Base-by-base conservation (phyloP, 352 stramenopile genomes). In the Phytophthora rubi region DNA sequence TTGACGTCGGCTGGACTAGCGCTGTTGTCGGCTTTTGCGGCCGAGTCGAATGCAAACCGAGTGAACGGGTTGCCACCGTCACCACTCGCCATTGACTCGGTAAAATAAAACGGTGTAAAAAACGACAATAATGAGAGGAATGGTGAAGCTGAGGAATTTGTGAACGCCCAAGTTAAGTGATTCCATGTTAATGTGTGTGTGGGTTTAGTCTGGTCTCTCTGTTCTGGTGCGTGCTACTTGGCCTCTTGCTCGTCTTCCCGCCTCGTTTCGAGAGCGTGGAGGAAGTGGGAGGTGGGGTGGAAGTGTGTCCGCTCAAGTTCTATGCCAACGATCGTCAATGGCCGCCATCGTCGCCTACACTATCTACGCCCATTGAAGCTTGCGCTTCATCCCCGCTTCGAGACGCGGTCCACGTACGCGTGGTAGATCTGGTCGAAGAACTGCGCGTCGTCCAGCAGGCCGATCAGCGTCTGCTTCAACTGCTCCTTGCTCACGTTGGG, bases 371-470 rank as follows among this genome's bases (percentile, higher is more conserved):
- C 53, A 32, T 55, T 65, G 42, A 57, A 32, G 48, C 53, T 68
- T 35, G 21, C 32, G 23, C 47, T 62, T 79, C 76, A 84, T 77
- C 64, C 65, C 70, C 69, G 79, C 59, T 77, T 75, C 59, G 77
- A 85, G 60, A 91, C 75, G 63, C 88, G 86, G 62, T 77, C 77
- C 58, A 92, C 80, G 71, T 94, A 96, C 62, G 86, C 86, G 69
- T 93, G 84, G 77, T 96, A 94, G 65, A 96, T 92, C 79, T 94
- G 86, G 65, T 96, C 85, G 62, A 96, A 92, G 76, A 96, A 96
- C 73, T 88, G 77, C 55, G 83, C 68, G 70, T 96, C 88, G 61
- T 96, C 86, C 60, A 96, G 67, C 64, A 94, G 73, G 47, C 77
- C 66, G 59, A 96, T 88, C 44, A 96, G 76, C 60, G 88, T 90